Evolutionary conservation across 1,284 basidiomycete genomes (phyloP).

Genomic region (Ustilago trichophora): DNA sequence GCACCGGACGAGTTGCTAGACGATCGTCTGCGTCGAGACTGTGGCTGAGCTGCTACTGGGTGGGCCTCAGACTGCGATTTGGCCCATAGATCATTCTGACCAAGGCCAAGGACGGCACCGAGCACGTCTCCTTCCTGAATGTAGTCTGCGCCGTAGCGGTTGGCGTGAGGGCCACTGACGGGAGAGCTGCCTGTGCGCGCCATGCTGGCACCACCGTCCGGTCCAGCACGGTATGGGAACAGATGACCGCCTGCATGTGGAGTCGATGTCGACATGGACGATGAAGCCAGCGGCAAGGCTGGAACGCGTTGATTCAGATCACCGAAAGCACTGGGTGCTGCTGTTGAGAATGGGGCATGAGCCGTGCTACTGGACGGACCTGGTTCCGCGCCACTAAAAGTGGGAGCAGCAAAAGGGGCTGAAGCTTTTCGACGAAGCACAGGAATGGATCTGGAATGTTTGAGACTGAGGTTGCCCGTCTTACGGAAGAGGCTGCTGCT

Average conservation of each 20-base stretch:
- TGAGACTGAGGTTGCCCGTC: slow-evolving; percentile 42
- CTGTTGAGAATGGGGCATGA: not conserved
- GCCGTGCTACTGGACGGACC: not conserved
- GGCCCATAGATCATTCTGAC: slow-evolving; percentile 33
- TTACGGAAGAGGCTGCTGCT: slow-evolving; percentile 33
- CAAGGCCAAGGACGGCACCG: slow-evolving; percentile 57
- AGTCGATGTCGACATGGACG: slow-evolving; percentile 1
- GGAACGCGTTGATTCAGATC: not conserved
- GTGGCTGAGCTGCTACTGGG: not conserved
- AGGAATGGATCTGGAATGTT: slow-evolving; percentile 49
- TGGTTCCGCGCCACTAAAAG: not conserved
- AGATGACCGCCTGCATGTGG: not conserved
- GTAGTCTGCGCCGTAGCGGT: slow-evolving; percentile 15
- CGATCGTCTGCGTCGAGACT: slow-evolving; percentile 5
- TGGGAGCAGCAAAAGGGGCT: slow-evolving; percentile 6
- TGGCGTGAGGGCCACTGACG: slow-evolving; percentile 31
- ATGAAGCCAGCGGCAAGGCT: slow-evolving; percentile 11
- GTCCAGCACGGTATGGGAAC: slow-evolving; percentile 1
- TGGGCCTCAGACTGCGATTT: slow-evolving; percentile 1
- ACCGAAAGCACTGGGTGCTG: not conserved
- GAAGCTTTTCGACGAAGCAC: slow-evolving; percentile 44
- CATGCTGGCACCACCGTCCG: slow-evolving; percentile 12
- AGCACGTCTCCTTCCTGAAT: slow-evolving; percentile 58
- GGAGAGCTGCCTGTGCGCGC: slow-evolving; percentile 38
- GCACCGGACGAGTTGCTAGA: slow-evolving; percentile 22